A percentile compares a stretch with the other conserved stretches of the same genome.
These are phyloP conservation scores for Solanum sitiens DNA, from an alignment of 257 asterid species.

Conservation along the genomic window DNA sequence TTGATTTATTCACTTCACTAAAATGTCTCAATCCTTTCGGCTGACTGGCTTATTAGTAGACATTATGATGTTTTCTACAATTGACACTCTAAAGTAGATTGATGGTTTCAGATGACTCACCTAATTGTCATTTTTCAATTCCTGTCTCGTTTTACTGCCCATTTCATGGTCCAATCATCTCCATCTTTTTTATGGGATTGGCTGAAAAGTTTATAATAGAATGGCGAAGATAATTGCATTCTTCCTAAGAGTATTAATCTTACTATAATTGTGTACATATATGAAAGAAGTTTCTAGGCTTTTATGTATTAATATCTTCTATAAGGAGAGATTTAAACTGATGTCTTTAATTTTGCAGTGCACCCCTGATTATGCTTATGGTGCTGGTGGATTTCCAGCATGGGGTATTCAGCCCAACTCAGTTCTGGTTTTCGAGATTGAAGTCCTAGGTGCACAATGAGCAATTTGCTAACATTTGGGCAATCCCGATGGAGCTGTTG, in stretches of 20 bases:
- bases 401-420: slow-evolving; percentile 98
- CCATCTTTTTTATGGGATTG: background rate
- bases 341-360: slow-evolving; percentile 48
- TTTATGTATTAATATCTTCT: background rate
- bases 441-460: slow-evolving; percentile 53
- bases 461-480: background rate
- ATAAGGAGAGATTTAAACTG: background rate
- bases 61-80: background rate
- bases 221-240: background rate
- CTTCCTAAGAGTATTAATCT: background rate
- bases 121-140: background rate
- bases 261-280: background rate
- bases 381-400: slow-evolving; percentile 66
- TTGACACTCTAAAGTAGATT: background rate
- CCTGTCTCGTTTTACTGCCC: background rate
- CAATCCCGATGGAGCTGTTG: background rate
- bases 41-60: background rate
- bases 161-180: background rate
- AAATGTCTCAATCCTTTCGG: background rate
- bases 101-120: background rate
- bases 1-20: background rate
- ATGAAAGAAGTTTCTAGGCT: background rate
- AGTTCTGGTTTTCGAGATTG: slow-evolving; percentile 73
- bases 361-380: slow-evolving; percentile 93
- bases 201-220: background rate